A percentile compares a stretch with the other conserved stretches of the same genome.
Conservation (phyloP, 768 basidiomycete genomes). For the Leccinellum albellum region DNA sequence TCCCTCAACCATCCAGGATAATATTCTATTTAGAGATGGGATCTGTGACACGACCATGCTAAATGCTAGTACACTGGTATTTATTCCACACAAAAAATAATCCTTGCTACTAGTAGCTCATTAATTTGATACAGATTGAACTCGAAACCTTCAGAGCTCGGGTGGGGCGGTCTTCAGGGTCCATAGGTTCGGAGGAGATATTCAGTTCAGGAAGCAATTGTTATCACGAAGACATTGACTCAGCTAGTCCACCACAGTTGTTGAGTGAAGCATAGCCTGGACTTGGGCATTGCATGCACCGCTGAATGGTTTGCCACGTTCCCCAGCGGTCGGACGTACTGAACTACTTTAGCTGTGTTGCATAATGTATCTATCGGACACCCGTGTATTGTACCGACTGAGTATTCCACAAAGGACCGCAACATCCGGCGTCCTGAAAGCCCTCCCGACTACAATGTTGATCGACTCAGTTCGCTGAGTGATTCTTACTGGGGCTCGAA, state of each 20-base stretch:
- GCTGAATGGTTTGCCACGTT: not conserved
- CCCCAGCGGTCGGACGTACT: not conserved
- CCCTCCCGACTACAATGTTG: not conserved
- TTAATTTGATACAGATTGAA: not conserved
- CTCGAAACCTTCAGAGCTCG: not conserved
- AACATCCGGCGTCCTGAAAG: not conserved
- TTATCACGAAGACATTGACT: not conserved
- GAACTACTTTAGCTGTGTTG: not conserved
- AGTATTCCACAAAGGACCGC: too few species aligned
- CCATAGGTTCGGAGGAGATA: not conserved
- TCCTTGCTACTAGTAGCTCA: not conserved
- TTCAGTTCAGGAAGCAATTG: not conserved
- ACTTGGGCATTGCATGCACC: not conserved
- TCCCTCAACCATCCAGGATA: not conserved
- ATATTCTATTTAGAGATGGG: constrained; percentile 7
- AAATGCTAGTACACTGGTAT: constrained; percentile 7
- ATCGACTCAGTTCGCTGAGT: not conserved
- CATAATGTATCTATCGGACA: not conserved
- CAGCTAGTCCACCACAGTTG: not conserved
- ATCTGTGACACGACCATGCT: not conserved
- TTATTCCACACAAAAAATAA: not conserved
- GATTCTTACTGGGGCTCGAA: too few species aligned
- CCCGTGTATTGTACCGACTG: not conserved
- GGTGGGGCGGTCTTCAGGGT: not conserved
- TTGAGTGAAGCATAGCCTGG: not conserved